These are phyloP conservation scores for Oenanthe javanica DNA, from an alignment of 140 eudicot genomes.

Conservation along the genomic window DNA sequence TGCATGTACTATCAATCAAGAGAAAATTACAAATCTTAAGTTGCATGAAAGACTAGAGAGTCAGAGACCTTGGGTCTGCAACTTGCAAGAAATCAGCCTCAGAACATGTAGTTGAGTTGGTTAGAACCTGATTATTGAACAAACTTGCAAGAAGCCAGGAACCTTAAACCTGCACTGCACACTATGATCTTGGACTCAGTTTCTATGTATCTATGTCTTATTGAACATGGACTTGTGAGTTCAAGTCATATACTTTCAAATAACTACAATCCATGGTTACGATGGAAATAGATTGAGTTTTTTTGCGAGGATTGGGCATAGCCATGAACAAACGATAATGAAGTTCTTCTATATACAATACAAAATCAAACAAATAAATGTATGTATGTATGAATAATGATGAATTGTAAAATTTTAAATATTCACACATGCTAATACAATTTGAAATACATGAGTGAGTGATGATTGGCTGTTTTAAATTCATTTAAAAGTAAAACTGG, in stretches of 20 bases:
- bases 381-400: too few relatives aligned
- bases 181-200: not conserved
- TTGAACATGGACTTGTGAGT: not conserved
- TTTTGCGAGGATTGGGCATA: too few relatives aligned
- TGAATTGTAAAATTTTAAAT: too few relatives aligned
- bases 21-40: not conserved
- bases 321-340: not conserved
- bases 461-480: not conserved
- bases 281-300: too few relatives aligned
- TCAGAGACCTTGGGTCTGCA: not conserved
- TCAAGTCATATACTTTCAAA: not conserved
- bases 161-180: not conserved
- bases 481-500: not conserved
- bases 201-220: not conserved
- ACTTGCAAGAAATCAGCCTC: too few relatives aligned
- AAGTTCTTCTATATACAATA: not conserved
- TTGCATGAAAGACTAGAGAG: too few relatives aligned
- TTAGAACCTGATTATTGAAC: too few relatives aligned
- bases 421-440: too few relatives aligned
- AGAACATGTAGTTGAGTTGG: too few relatives aligned
- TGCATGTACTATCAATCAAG: too few relatives aligned
- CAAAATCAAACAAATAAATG: too few relatives aligned
- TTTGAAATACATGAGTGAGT: not conserved
- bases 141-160: not conserved
- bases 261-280: too few relatives aligned